These are phyloP conservation scores for Leccinum subgranulosum DNA, from an alignment of 768 basidiomycete genomes.

Conservation along the genomic window DNA sequence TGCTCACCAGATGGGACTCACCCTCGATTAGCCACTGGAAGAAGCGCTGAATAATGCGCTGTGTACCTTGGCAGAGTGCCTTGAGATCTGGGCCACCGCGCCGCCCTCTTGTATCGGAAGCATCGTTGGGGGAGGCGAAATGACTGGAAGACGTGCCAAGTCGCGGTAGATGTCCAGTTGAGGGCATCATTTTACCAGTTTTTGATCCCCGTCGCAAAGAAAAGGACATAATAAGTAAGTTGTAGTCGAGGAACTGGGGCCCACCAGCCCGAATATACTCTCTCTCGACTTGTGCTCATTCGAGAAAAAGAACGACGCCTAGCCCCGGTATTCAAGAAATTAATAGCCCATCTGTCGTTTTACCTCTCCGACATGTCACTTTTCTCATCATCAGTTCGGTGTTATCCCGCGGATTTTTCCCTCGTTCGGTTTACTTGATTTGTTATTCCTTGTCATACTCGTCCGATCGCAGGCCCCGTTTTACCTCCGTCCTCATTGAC, in stretches of 20 bases:
- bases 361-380: neutral
- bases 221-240: neutral
- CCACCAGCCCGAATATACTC: neutral
- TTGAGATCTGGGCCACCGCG: constrained; percentile 9
- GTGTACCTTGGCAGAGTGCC: constrained; percentile 13
- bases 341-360: neutral
- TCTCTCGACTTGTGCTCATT: neutral
- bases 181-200: neutral
- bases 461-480: constrained; percentile 15
- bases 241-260: constrained; percentile 9
- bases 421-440: neutral
- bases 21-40: constrained; percentile 8
- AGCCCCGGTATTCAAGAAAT: constrained; percentile 18
- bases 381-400: constrained; percentile 5
- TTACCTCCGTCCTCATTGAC: constrained; percentile 8
- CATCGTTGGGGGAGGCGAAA: constrained; percentile 21
- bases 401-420: constrained; percentile 4
- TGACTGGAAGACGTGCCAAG: constrained; percentile 11
- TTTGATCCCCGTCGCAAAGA: constrained; percentile 25
- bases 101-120: constrained; percentile 11
- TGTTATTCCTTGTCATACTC: constrained; percentile 1
- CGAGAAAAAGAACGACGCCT: neutral
- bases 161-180: neutral
- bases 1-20: constrained; percentile 6
- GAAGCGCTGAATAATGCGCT: constrained; percentile 4